phyloP scores from a whole-genome alignment of 2,329 filamentous ascomycete species.

The Drechslerella dactyloides region DNA sequence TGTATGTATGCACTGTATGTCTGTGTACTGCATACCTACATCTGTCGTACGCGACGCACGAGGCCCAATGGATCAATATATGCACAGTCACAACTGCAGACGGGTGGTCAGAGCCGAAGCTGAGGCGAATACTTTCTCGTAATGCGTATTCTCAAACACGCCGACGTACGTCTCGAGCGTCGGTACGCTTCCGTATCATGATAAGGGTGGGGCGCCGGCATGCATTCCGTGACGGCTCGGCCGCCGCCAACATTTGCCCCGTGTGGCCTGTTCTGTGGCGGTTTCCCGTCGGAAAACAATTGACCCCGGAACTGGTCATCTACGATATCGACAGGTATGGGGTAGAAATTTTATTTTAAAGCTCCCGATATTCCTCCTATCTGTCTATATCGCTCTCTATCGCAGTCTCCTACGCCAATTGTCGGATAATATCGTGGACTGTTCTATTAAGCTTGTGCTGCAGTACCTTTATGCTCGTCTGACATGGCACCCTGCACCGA shows the following conservation, averaged over 20 bases:
- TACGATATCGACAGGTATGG: not conserved
- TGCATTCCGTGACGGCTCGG: constrained; percentile 6
- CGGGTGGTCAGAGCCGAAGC: not conserved
- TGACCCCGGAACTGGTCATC: not conserved
- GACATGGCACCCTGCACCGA: constrained; percentile 45
- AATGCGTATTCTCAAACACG: not conserved
- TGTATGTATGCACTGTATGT: not conserved
- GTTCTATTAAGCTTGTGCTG: not conserved
- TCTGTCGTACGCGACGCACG: too few species aligned
- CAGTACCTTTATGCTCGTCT: not conserved
- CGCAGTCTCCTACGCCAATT: not conserved
- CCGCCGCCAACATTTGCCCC: constrained; percentile 44
- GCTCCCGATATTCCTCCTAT: not conserved
- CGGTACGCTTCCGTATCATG: not conserved
- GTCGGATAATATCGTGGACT: not conserved
- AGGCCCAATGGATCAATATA: not conserved
- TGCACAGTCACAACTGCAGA: not conserved
- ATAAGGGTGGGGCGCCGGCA: constrained; percentile 22
- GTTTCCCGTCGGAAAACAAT: constrained; percentile 32
- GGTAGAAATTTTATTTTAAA: not conserved
- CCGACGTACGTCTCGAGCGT: not conserved
- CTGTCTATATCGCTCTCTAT: not conserved
- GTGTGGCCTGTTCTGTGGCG: not conserved
- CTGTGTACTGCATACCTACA: too few species aligned
- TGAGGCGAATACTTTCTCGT: not conserved